Evolutionary conservation across 148 eudicot genomes (phyloP).

Genomic region (Rhododendron ferrugineum): DNA sequence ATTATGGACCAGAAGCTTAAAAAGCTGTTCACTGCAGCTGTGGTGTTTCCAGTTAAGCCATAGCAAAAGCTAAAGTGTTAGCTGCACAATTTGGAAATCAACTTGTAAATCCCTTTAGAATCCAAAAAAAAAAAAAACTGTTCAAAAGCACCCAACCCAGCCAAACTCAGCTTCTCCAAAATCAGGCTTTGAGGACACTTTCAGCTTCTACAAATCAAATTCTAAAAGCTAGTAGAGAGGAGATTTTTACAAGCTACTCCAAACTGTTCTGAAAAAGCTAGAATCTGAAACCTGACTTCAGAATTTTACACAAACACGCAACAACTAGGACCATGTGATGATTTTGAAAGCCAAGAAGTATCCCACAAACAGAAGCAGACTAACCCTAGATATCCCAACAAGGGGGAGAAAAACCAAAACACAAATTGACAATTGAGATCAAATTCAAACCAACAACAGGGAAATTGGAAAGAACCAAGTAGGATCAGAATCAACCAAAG

Average conservation of each 20-base stretch:
- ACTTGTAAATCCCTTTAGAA: neutral
- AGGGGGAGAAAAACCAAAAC: neutral
- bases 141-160: neutral
- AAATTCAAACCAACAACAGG: neutral
- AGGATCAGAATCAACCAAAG: neutral
- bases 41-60: neutral
- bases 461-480: neutral
- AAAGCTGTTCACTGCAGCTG: neutral
- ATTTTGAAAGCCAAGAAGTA: neutral
- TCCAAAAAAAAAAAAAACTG: neutral
- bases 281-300: neutral
- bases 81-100: neutral
- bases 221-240: neutral
- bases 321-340: neutral
- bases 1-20: neutral
- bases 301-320: neutral
- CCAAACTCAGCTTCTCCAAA: neutral
- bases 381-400: neutral
- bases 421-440: neutral
- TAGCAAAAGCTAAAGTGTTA: neutral
- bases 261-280: neutral
- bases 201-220: neutral
- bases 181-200: neutral
- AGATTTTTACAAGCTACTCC: neutral
- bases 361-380: neutral